Evolutionary conservation across 345 rosid genomes (phyloP), one percentile per base, ranked within the genome.

Genomic region (Eutrema yunnanense): DNA sequence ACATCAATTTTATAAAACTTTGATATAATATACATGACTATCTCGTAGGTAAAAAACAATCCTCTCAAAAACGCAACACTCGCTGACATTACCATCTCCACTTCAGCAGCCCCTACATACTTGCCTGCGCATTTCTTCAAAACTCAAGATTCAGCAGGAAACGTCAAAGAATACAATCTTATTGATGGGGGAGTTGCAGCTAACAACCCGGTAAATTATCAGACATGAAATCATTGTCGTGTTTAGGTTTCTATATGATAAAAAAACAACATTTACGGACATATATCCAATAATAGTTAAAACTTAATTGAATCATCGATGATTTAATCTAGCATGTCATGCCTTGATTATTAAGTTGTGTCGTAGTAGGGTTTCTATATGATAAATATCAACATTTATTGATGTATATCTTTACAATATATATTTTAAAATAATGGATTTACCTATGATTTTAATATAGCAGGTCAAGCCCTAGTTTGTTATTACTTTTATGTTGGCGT

Each of bases 171-270:
- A 22, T 91, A 80, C 80, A 73, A 91, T 71, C 96, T 89, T 29
- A 79, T 89, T 9, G 97, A 91, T 19, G 93, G 93, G 0, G 93
- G 97, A 42, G 82, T 91, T 10, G 96, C 93, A 5, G 97, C 96
- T 16, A 89, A 89, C 60, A 87, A 89, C 68, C 95, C 87, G 69
- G 91, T 84, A 81, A 63, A 10, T 47, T 30, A n/a, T 8, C 3
- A n/a, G 1, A 3, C 5, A 53, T 33, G 0, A 4, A 8, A 54
- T 22, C 37, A 12, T n/a, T 9, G 56, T 60, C 7, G 2, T 49
- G 14, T 26, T 67, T 27, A 6, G 1, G 11, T 66, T 66, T 70
- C 3, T 32, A 43, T 34, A 44, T 56, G 60, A 41, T 6, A 9
- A 29, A 58, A 0, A 16, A 5, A n/a, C 6, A 49, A 37, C 29